Evolutionary conservation across 1,284 basidiomycete species (phyloP), one percentile per base, ranked within the genome.

Genomic region (Ganoderma meredithae): DNA sequence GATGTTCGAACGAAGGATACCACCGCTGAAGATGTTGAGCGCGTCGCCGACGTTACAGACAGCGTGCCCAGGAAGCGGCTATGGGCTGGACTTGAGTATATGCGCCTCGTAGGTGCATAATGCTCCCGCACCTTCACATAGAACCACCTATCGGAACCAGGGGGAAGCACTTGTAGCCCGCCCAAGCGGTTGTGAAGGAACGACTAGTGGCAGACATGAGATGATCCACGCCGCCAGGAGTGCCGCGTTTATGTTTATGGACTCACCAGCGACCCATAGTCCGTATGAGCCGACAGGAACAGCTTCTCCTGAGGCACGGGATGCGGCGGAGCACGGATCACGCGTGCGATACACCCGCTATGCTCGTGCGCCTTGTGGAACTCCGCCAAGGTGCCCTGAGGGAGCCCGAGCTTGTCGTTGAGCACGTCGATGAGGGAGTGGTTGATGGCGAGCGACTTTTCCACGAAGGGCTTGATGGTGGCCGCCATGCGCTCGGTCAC

Each of bases 111-210:
- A 10, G 39, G 4, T 1, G 22, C 13, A 60, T 10, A 5, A 10
- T n/a, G 7, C 0, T 41, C 17, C 19, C 72, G 13, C 61, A 88
- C 88, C 81, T 86, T 85, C 69, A 92, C 83, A 69, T 91, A 93
- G 72, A 86, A 85, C 90, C 90, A 93, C 27, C 82, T 77, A 27
- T 87, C 83, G 8, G 83, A 78, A 3, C 87, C 88, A 0, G 90
- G 90, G 3, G 84, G 83, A 25, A 91, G 80, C 1, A 93, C 90
- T 73, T 93, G 91, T 3, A 93, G 79, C 0, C 91, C 91, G 3
- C 91, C 91, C 0, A 92, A 83, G 19, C 85, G 85, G 75, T 92
- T 92, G 76, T 90, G 87, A 52, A 91, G 80, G 77, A 91, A 87
- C 0, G 88, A 87, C 85, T 89, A 22, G 19, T 3, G 27, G n/a